A percentile compares a stretch with the other conserved stretches of the same genome.
Conservation (phyloP, 192 early-diverging fungal species). For the Mortierella antarctica region DNA sequence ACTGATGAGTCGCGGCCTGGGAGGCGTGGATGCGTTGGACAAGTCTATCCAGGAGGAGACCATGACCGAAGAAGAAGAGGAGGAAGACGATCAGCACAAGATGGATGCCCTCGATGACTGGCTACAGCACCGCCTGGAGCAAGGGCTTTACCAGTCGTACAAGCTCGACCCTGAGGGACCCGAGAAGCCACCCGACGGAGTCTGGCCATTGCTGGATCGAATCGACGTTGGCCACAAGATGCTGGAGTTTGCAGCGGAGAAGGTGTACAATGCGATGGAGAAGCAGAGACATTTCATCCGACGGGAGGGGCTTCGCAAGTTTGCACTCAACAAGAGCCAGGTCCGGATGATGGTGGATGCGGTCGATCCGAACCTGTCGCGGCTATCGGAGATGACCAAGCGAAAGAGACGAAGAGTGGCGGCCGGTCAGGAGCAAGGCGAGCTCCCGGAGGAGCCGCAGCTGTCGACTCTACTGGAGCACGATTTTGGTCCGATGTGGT, state of each 20-base stretch:
- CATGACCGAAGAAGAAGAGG: slow-evolving; percentile 7
- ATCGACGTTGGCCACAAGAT: slow-evolving; percentile 2
- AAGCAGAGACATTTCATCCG: background rate
- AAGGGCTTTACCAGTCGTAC: background rate
- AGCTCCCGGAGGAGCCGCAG: background rate
- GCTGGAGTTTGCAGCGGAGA: background rate
- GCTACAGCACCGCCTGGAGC: background rate
- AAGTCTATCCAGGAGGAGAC: background rate
- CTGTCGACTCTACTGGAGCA: slow-evolving; percentile 5
- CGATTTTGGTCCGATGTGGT: background rate
- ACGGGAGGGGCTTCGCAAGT: background rate
- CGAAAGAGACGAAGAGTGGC: slow-evolving; percentile 2
- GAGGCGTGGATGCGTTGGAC: background rate
- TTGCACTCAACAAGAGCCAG: background rate
- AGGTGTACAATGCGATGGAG: background rate
- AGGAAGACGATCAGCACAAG: slow-evolving; percentile 6
- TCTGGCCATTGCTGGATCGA: slow-evolving; percentile 5
- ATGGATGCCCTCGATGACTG: slow-evolving; percentile 5
- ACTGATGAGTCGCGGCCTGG: background rate
- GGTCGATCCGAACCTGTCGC: background rate
- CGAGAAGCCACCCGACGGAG: background rate
- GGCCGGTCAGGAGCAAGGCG: background rate
- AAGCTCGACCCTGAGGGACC: slow-evolving; percentile 3
- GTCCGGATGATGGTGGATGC: background rate
- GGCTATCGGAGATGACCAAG: background rate